Base-by-base conservation (phyloP, 176 grass and related monocot genomes). In the Pontederia crassipes region DNA sequence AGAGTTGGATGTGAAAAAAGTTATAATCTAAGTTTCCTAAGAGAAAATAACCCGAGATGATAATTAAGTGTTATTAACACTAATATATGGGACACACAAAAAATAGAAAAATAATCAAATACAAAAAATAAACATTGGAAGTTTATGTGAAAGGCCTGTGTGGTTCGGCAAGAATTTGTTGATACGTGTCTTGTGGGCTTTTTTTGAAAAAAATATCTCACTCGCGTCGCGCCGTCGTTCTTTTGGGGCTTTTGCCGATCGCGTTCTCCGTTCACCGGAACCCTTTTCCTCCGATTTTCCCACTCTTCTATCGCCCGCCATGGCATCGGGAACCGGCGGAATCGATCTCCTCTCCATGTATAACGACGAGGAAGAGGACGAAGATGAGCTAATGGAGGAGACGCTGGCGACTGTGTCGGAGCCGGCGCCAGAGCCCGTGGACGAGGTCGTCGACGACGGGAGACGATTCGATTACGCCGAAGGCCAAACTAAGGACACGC, bases 321-420 rank as follows among this genome's bases (percentile, higher is more conserved):
- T 69, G 66, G 66, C 32, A 17, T 40, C 66, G 1, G 66, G 40
- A n/a, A 40, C 35, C 35, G 66, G 66, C 11, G 66, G 66, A 28
- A 69, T 69, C 66, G 66, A 45, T 69, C 52, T 69, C 2, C 66
- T 69, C 40, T 69, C 66, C 7, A n/a, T 69, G 4, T 69, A 69
- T 52, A 69, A 69, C 66, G 66, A 57, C 29, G 66, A 69, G 66
- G 66, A 57, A 65, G 62, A 52, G 52, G 66, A 57, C 16, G 66
- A 69, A 0, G 66, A 69, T 1, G 26, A 52, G 2, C 18, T 28
- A 49, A 26, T 29, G 13, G 46, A 49, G 17, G 20, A 60, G 58
- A 12, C 12, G 58, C n/a, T 1, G 58, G 10, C 15, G 28, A 28
- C 12, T 16, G 35, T 4, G 32, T 40, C 2, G 32, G 32, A 46